Base-by-base conservation (phyloP, 2,329 filamentous ascomycete genomes). In the Xylaria multiplex region DNA sequence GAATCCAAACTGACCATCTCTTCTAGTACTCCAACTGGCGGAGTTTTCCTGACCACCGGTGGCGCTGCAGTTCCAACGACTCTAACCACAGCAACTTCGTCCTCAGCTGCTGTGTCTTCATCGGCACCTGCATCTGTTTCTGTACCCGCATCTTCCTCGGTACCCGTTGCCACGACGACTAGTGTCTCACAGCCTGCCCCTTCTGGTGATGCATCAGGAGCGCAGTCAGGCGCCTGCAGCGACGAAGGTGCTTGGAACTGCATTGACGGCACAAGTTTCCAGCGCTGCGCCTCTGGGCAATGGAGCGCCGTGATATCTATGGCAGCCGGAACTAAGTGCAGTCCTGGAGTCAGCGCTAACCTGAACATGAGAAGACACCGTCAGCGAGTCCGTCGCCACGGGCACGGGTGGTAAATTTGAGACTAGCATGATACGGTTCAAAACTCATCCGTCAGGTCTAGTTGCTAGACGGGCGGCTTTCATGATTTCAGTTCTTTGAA, bases 201-300 rank as follows among this genome's bases (percentile, higher is more conserved):
- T 48, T 66, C 35, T 13, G 74, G 71, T 19, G 68, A 68, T 30
- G 63, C 63, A 16, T 43, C 66, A n/a, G 73, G 73, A 37, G 30
- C 61, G 3, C 66, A 73, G 53, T 66, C 70, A 30, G 77, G 79
- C 46, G 72, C 71, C 61, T 90, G 88, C 78, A 77, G 73, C 40
- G 64, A 77, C 3, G 86, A 90, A 71, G 88, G 88, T 22, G 71
- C 76, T 16, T 90, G 85, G 85, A 85, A 86, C 77, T 90, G 88
- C 74, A 78, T 88, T 30, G 80, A 78, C 19, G 86, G 86, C 56
- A 78, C 76, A 27, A 80, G 82, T 56, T 90, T 88, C 81, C 87
- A 90, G 78, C 86, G 86, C 62, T 90, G 88, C 71, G 87, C 86
- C n/a, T 84, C 81, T 14, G 87, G 87, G 6, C 70, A 76, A 60